Evolutionary conservation across 257 asterid genomes (phyloP), one percentile per base, ranked within the genome.

Genomic region (Striga asiatica): DNA sequence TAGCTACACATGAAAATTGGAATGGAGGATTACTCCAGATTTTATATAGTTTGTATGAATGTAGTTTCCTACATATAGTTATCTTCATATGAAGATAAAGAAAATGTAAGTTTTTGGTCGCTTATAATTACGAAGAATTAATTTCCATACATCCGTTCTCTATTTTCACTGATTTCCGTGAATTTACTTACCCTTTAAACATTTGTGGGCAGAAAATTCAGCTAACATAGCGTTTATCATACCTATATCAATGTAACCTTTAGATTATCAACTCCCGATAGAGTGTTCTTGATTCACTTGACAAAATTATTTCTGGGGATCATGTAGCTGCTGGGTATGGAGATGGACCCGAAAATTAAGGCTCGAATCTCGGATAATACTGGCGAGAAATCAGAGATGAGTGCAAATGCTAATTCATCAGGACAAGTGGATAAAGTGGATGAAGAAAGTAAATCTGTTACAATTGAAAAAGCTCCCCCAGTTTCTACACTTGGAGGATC

Each of bases 261-360:
- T 27, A 37, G 2, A 1, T n/a, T 39, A 17, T 29, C 16, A 29
- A 48, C 17, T 47, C 32, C 7, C 18, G n/a, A 35, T 22, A 61
- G 54, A 47, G 34, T 35, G 12, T 53, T 55, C 50, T 60, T 53
- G 37, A 8, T 25, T 48, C 7, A n/a, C n/a, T 49, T 57, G 14
- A 56, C 12, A 4, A 21, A 31, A 0, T 52, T 16, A 37, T 13
- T 58, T 22, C 19, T 7, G 4, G 46, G 61, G 68, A 65, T 68
- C 54, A 52, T 61, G 58, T 64, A 77, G 64, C 89, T 81, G 18
- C 89, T 81, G 18, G 86, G 81, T 77, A 61, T 72, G 84, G 89
- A 83, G 57, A 83, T 83, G 92, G 88, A 79, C 56, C 63, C 76
- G n/a, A 79, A 79, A 28, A 42, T 62, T 43, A 66, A 71, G 18